Percentiles rank a stretch among this genome's conserved stretches.
phyloP scores from a whole-genome alignment of 2,329 filamentous ascomycete species.

The Helotiales sp. region DNA sequence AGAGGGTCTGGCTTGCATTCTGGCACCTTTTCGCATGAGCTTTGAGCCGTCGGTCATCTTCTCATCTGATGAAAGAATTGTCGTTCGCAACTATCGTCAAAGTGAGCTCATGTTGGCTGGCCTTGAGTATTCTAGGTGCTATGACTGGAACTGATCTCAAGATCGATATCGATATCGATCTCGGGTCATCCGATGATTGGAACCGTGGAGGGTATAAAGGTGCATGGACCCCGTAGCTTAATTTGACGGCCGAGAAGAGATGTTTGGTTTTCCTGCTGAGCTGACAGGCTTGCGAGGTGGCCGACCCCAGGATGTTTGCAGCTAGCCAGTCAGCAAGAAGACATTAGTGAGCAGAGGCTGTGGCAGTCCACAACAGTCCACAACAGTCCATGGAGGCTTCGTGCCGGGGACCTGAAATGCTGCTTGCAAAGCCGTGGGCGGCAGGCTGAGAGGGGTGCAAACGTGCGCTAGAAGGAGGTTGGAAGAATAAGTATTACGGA shows the following conservation, averaged over 20 bases:
- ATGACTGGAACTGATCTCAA: neutral
- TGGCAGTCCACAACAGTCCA: no score
- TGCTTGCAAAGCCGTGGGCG: neutral
- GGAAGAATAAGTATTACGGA: neutral
- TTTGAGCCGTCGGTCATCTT: no score
- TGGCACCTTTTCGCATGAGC: no score
- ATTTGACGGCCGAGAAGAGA: no score
- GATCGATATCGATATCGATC: neutral
- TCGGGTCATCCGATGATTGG: neutral
- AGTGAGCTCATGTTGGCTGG: neutral
- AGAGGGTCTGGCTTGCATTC: no score
- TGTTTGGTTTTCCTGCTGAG: no score
- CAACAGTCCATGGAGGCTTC: neutral
- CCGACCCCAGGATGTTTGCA: no score
- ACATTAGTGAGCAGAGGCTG: neutral
- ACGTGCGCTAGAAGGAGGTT: neutral
- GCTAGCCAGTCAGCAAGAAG: neutral
- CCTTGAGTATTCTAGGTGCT: neutral
- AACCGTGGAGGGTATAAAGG: neutral
- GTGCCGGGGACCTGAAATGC: neutral
- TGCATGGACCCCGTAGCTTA: constrained; percentile 9
- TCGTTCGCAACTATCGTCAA: neutral
- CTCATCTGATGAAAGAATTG: no score
- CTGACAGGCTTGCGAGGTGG: no score
- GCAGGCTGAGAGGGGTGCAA: neutral